phyloP scores from a whole-genome alignment of 768 basidiomycete species.

The Udeniomyces megalosporus region DNA sequence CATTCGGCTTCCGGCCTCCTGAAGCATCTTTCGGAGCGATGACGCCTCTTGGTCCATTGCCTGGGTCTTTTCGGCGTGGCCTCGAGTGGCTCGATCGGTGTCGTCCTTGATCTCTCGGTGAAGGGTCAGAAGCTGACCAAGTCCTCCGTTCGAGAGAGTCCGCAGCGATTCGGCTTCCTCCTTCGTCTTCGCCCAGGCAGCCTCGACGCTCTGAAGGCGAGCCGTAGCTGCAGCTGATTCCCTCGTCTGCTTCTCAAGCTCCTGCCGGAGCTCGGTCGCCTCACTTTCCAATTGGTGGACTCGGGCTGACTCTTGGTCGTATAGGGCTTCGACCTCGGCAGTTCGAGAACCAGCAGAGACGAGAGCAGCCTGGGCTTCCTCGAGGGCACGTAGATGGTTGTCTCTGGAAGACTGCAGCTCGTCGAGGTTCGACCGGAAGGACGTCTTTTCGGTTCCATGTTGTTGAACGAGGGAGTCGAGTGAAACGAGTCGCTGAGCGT shows the following conservation, averaged over 20 bases:
- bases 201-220: slow-evolving; percentile 64
- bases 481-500: slow-evolving; percentile 52
- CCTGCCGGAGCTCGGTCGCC: slow-evolving; percentile 58
- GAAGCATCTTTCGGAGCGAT: slow-evolving; percentile 61
- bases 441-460: slow-evolving; percentile 58
- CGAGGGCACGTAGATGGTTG: slow-evolving; percentile 71
- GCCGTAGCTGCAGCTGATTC: slow-evolving; percentile 56
- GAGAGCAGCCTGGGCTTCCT: slow-evolving; percentile 66
- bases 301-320: slow-evolving; percentile 52
- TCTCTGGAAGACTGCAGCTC: slow-evolving; percentile 56
- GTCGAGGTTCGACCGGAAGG: slow-evolving; percentile 49
- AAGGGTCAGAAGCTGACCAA: slow-evolving; percentile 73
- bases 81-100: slow-evolving; percentile 57
- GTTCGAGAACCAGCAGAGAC: slow-evolving; percentile 58
- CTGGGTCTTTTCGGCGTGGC: slow-evolving; percentile 64
- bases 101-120: slow-evolving; percentile 72
- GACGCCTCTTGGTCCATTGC: slow-evolving; percentile 62
- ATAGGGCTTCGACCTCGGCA: slow-evolving; percentile 58
- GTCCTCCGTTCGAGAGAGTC: slow-evolving; percentile 64
- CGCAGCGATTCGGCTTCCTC: slow-evolving; percentile 85
- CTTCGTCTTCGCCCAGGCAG: slow-evolving; percentile 76
- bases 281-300: slow-evolving; percentile 56
- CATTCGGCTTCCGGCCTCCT: slow-evolving; percentile 53
- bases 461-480: slow-evolving; percentile 61
- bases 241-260: slow-evolving; percentile 55